Base-by-base conservation (phyloP, 148 eudicot species). In the Fagopyrum esculentum region DNA sequence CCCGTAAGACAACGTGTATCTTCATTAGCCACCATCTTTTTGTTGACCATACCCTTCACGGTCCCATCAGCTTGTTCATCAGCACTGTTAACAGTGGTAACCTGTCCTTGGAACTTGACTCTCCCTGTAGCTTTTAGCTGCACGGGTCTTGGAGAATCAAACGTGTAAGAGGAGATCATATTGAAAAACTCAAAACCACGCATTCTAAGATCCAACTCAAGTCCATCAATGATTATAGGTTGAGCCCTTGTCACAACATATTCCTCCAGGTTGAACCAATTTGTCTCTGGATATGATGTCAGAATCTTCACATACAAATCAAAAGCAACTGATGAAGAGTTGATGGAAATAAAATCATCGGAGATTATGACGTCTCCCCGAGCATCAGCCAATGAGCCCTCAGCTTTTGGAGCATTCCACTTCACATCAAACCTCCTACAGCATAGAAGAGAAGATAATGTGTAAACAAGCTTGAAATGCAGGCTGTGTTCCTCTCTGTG, bases 341-440 rank as follows among this genome's bases (percentile, higher is more conserved):
- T 92, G 68, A 94, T 82, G 61, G 88, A 80, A 74, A 94, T 81
- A 79, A 85, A 81, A 66, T 94, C 98, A 83, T 91, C 91, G 61
- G 91, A 86, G 76, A 94, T 90, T 79, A 94, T 91, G 82, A 94
- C 88, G 83, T 94, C 98, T 83, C 98, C 98, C 84, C 97, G 93
- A n/a, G 97, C 97, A 86, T 94, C 98, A 77, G 81, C 80, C 74
- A 91, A 88, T 78, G 98, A 94, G 54, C 97, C 97, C 85, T 94
- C 98, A 60, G 98, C 98, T 89, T 90, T 92, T 73, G 97, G 98
- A 55, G 98, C 97, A 52, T 86, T 90, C 96, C 98, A 94, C 76
- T 94, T 94, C 71, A 94, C 89, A 84, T 94, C 98, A 84, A 94
- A 94, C 83, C 98, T 90, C 92, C 98, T 94, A 80, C 35, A 83